phyloP scores from a whole-genome alignment of 495 filamentous ascomycete species.

The Bombardia bombarda region DNA sequence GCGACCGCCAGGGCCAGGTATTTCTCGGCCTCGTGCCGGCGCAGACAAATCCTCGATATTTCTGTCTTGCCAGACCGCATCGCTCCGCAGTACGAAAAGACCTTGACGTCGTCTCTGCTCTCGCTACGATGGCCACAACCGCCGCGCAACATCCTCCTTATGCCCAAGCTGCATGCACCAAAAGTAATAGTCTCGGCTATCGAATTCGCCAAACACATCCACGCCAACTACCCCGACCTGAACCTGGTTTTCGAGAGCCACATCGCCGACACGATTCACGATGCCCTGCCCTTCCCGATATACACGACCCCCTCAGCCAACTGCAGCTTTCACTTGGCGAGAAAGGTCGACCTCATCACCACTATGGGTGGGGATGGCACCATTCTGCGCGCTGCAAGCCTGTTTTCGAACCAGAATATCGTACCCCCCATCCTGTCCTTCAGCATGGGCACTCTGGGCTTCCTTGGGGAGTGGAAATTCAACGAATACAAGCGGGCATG shows the following conservation, averaged over 20 bases:
- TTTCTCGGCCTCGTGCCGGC: constrained; percentile 37
- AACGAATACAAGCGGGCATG: constrained; percentile 83
- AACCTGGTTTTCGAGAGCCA: constrained; percentile 76
- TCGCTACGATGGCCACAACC: constrained; percentile 81
- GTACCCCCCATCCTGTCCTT: constrained; percentile 93
- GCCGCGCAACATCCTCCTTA: constrained; percentile 81
- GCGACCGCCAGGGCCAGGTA: too few relatives aligned
- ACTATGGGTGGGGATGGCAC: constrained; percentile 95
- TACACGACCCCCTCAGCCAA: constrained; percentile 48
- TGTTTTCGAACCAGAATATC: constrained; percentile 73
- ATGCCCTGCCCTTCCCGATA: constrained; percentile 67
- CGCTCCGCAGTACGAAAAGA: constrained; percentile 41
- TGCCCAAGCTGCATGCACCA: constrained; percentile 74
- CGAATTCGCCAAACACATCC: constrained; percentile 76
- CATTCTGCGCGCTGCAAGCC: constrained; percentile 80
- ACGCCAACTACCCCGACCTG: constrained; percentile 68
- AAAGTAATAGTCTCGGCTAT: constrained; percentile 63
- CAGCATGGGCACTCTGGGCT: constrained; percentile 93
- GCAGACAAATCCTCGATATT: constrained; percentile 41
- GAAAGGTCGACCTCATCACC: constrained; percentile 75
- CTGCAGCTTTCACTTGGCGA: constrained; percentile 29
- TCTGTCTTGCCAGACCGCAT: constrained; percentile 46
- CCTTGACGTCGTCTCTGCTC: constrained; percentile 51
- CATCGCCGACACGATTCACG: constrained; percentile 65
- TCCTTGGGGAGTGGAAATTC: constrained; percentile 95